Evolutionary conservation across 441 rosid genomes (phyloP).

Genomic region (Populus hybrid): DNA sequence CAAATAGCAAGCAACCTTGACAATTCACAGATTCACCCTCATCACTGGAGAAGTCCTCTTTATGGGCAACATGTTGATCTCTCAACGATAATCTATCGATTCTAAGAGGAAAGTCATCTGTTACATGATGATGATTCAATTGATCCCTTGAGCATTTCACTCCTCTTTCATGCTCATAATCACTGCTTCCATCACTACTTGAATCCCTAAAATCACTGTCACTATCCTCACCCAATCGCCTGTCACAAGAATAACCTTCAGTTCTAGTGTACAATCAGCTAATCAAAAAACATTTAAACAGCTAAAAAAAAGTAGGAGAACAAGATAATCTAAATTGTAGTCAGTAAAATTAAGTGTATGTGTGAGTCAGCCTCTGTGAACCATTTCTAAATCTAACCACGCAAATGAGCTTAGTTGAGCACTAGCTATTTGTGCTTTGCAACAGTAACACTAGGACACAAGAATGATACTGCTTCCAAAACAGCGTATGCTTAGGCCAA

Average conservation of each 20-base stretch:
- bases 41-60: conserved; percentile 58
- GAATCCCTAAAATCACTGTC: conserved; percentile 73
- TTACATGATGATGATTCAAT: conserved; percentile 20
- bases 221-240: conserved; percentile 59
- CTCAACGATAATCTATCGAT: conserved; percentile 43
- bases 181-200: conserved; percentile 71
- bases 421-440: neutral
- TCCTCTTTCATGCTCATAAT: conserved; percentile 53
- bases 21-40: conserved; percentile 50
- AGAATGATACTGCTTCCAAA: neutral
- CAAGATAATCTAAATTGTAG: neutral
- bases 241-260: conserved; percentile 24
- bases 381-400: neutral
- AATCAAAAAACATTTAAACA: neutral
- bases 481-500: neutral
- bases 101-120: conserved; percentile 29
- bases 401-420: neutral
- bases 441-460: neutral
- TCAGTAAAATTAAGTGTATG: neutral
- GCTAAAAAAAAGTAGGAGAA: neutral
- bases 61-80: conserved; percentile 27
- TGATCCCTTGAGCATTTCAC: conserved; percentile 31
- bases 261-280: neutral
- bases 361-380: neutral
- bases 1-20: conserved; percentile 52